Evolutionary conservation across 2,329 filamentous ascomycete genomes (phyloP), one percentile per base, ranked within the genome.

Genomic region (Fusarium sp.): DNA sequence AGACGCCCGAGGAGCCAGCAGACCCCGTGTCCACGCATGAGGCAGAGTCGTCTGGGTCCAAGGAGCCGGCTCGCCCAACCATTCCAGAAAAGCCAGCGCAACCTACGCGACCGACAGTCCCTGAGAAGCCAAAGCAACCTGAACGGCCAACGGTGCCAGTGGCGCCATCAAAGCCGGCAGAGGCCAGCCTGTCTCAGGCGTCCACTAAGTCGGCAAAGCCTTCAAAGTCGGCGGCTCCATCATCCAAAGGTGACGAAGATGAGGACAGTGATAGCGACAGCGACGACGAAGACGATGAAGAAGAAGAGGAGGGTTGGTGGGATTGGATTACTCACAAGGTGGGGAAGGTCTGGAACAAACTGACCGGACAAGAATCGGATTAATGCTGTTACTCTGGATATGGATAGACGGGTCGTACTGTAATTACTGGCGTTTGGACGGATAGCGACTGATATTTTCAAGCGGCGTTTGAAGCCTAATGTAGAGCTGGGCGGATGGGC

Each of bases 241-340:
- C 66, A 13, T 69, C 68, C n/a, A 68, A 67, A 33, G 69, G 65
- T 27, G 63, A 68, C 50, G 62, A 68, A 10, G 67, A 67, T 45
- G 65, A 69, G 2, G 73, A 63, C 13, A 68, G 71, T 22, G 66
- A 69, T 10, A 63, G 66, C 20, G 64, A 75, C 3, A 73, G 67
- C 4, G 65, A 75, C 2, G 65, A 68, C 6, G 67, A 78, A 6
- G 78, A 79, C 50, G 77, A 81, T 5, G 77, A 78, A 4, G 74
- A 80, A 7, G 74, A 81, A 37, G 78, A 82, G 18, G 79, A 86
- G 69, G 80, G 81, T 6, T 82, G 86, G 37, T 89, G 87, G 86
- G 82, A 87, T 58, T 90, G 88, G 88, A 75, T 90, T 14, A 85
- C 83, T 3, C 85, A 84, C 39, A 85, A 88, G 70, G 77, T 89